These are phyloP conservation scores for Boechera stricta DNA, from an alignment of 345 rosid species.

Conservation along the genomic window DNA sequence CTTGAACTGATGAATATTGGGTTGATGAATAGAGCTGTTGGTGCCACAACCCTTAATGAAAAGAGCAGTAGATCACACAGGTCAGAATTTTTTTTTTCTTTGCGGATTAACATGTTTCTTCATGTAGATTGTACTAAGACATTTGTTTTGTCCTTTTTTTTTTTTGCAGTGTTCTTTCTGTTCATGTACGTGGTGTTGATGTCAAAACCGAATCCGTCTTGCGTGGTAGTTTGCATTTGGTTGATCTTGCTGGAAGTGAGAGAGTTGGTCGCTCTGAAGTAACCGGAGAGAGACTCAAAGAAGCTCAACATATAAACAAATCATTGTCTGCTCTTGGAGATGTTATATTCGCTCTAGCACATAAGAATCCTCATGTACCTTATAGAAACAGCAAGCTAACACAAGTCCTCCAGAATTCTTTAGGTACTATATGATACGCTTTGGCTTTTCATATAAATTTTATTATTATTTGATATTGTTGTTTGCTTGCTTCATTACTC, in stretches of 20 bases:
- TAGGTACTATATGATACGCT: conserved; percentile 53
- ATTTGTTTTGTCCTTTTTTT: conserved; percentile 15
- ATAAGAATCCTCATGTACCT: conserved; percentile 82
- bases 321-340: conserved; percentile 94
- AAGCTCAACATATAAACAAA: conserved; percentile 94
- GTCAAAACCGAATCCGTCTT: conserved; percentile 59
- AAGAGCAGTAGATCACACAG: conserved; percentile 97
- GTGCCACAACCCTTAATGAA: conserved; percentile 85
- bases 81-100: conserved; percentile 30
- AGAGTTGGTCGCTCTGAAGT: conserved; percentile 92
- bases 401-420: conserved; percentile 92
- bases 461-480: background rate
- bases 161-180: conserved; percentile 73
- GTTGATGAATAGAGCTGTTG: conserved; percentile 73
- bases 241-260: conserved; percentile 97
- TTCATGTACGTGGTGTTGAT: conserved; percentile 81
- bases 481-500: background rate
- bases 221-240: conserved; percentile 80
- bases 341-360: conserved; percentile 84
- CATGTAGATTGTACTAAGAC: background rate
- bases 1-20: conserved; percentile 80
- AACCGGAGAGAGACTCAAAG: conserved; percentile 86
- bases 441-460: background rate
- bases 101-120: background rate
- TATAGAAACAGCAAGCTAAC: conserved; percentile 94